Base-by-base conservation (phyloP, 371 early-diverging fungal species). In the Mortierella sp. region DNA sequence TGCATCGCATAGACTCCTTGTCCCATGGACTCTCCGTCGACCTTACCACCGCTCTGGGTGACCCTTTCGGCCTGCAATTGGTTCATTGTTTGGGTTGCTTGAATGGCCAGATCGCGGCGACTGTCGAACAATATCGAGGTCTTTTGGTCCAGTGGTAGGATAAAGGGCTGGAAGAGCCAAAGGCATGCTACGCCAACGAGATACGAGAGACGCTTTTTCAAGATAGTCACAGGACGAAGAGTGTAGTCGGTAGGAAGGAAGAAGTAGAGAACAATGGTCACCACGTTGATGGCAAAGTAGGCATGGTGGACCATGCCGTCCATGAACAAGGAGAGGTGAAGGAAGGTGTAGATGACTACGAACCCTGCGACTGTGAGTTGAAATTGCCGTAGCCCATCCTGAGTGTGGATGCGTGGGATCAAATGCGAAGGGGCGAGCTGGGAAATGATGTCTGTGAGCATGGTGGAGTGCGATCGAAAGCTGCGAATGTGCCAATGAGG, bases 281-380 rank as follows among this genome's bases (percentile, higher is more conserved):
- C 54, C 24, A 57, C 6, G 21, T 68, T 62, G n/a, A 16, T 29
- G 19, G 28, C 52, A 31, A 68, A 68, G 48, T 28, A 61, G 48
- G 52, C 44, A 45, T 68, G 69, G 41, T n/a, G 0, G 44, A 57
- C 54, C 49, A 68, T 39, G 24, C 53, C 53, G 39, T 58, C 70
- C 54, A 62, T 57, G 47, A 43, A 69, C 34, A 69, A 59, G 1
- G 63, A 47, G 31, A 62, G 22, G 31, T 69, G 70, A 25, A 69
- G 63, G 28, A 63, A 9, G n/a, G 21, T 24, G 39, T 58, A 62
- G 55, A 69, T 39, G 39, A 47, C 40, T 12, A 49, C 34, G n/a
- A 62, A 54, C 19, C 54, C 63, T 2, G 48, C 9, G 8, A 45
- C 44, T 5, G 49, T 54, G 53, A 63, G 54, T 44, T 69, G 70